Base-by-base conservation (phyloP, 306 rosid genomes). In the Lagenaria siceraria region DNA sequence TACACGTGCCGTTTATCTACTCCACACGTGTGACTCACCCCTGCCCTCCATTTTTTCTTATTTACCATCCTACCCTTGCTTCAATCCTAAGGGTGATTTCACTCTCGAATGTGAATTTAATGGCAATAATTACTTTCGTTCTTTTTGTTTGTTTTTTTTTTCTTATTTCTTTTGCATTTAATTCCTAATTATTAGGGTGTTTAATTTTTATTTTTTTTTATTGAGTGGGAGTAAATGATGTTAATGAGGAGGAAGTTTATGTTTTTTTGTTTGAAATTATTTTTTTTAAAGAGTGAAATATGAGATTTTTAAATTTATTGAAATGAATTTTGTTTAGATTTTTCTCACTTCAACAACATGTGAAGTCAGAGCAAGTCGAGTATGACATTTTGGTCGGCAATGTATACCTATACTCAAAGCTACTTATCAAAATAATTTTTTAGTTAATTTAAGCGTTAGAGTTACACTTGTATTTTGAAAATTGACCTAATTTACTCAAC, bases 1-100 rank as follows among this genome's bases (percentile, higher is more conserved):
- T 5, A 65, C 73, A 65, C 73, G 73, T 65, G 73, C 73, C 31
- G 1, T 36, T 65, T 65, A n/a, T 65, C 73, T n/a, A 65, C 73
- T 65, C 19, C 35, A 68, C 74, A 68, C 74, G 74, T 68, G 74
- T 7, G 53, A 68, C 33, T 42, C 6, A 66, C 31, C 74, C 51
- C 17, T 66, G 2, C 5, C 29, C 52, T n/a, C 27, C 53, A 19
- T 33, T 2, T 10, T 22, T 11, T 46, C 54, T 40, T 10, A 40
- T 69, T 69, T 43, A 22, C 55, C 0, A 70, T 7, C 27, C 56
- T 46, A 12, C 58, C 58, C 76, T 46, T 25, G 1, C 40, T 35
- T 40, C 75, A 11, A 38, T 0, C 48, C 19, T 19, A 36, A 11
- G 51, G 1, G 2, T 36, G 10, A n/a, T 62, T 33, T 18, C 70